Conservation (phyloP, 1,284 basidiomycete genomes). For the Trichosporon inkin region DNA sequence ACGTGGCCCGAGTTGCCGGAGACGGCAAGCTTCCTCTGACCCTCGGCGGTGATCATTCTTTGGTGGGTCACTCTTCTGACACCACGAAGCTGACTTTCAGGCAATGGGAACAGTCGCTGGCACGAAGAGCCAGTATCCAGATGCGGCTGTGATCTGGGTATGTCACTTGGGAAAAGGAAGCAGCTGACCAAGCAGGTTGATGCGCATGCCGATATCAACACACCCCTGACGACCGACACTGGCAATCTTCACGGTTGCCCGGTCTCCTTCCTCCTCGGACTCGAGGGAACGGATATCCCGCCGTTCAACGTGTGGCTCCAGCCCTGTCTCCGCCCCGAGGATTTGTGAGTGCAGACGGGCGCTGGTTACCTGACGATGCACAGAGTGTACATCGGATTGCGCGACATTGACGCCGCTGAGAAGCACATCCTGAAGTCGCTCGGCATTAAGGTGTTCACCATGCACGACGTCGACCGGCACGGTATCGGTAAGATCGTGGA, state of each 20-base stretch:
- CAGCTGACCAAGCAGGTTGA: conserved; percentile 55
- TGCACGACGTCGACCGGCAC: conserved; percentile 97
- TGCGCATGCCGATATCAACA: conserved; percentile 94
- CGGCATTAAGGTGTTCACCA: conserved; percentile 89
- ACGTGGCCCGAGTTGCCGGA: conserved; percentile 68
- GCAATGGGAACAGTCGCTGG: conserved; percentile 73
- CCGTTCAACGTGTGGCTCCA: conserved; percentile 65
- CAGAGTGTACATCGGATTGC: conserved; percentile 79
- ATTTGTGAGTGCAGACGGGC: conserved; percentile 35
- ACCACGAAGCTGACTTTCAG: conserved; percentile 48
- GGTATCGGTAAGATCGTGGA: conserved; percentile 94
- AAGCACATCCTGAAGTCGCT: conserved; percentile 80
- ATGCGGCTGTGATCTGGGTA: conserved; percentile 79
- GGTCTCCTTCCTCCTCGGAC: conserved; percentile 84
- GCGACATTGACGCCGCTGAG: conserved; percentile 88
- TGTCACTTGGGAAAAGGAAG: conserved; percentile 15
- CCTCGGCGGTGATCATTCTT: conserved; percentile 92
- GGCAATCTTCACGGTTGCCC: conserved; percentile 99
- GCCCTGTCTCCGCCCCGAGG: conserved; percentile 65
- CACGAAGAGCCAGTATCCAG: conserved; percentile 54
- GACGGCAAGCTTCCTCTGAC: conserved; percentile 82
- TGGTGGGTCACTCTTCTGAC: conserved; percentile 57
- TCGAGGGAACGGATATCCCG: conserved; percentile 61
- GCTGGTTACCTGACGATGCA: neutral
- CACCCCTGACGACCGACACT: conserved; percentile 73